Base-by-base conservation (phyloP, 805 yeast genomes). In the Ogataea methanolica region DNA sequence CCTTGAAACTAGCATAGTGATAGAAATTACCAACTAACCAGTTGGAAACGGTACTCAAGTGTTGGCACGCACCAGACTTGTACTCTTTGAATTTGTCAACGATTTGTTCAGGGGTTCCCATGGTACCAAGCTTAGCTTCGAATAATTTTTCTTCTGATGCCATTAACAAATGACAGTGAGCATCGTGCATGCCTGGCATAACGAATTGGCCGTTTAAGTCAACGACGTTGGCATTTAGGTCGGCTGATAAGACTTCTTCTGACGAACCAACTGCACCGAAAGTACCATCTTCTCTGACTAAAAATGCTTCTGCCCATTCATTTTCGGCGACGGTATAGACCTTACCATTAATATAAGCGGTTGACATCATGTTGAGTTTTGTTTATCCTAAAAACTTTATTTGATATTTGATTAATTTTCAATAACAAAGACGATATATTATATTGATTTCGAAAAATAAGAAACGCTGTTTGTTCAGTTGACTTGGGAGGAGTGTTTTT, bases 151-250 rank as follows among this genome's bases (percentile, higher is more conserved):
- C 61, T 37, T 56, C 52, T 2, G 60, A 54, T 21, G 62, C 62
- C 61, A 57, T 57, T 36, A 59, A 45, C 35, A 59, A 44, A 47
- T 57, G 63, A 45, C 54, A 52, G 45, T 59, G 61, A 41, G 61
- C 61, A 47, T 59, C 63, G 45, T 59, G 63, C 59, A 59, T 56
- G 21, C 63, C 63, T 31, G 63, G 63, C 60, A 57, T 56, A 17
- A 59, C 61, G 42, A 57, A 57, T 45, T 57, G 54, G n/a, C 59
- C 59, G 38, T 57, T 48, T 21, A 59, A 50, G 38, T 57, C 63
- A 33, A 59, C 53, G 11, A 56, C 55, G 34, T 45, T 43, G n/a
- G 53, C 41, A n/a, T 43, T 51, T 9, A 46, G 45, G 35, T 48
- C 44, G 15, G 51, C 35, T 14, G 33, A 39, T 29, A 48, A 39